A percentile compares a stretch with the other conserved stretches of the same genome.
Conservation (phyloP, 2,329 filamentous ascomycete genomes). For the Venturia oleaginea region DNA sequence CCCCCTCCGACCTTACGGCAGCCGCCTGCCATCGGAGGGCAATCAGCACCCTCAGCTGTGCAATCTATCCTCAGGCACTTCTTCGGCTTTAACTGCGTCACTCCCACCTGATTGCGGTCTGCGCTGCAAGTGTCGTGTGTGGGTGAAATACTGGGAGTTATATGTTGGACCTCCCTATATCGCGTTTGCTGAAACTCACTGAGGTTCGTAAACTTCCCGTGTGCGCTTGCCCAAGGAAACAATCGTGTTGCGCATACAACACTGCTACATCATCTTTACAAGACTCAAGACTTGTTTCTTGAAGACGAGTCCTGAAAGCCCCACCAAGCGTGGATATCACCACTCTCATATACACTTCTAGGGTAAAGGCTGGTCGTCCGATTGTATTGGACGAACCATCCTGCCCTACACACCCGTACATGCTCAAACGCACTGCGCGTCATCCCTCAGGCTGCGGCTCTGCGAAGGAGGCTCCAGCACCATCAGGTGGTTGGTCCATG, state of each 20-base stretch:
- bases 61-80: not conserved
- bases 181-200: conserved; percentile 4
- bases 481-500: not conserved
- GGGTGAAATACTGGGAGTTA: not conserved
- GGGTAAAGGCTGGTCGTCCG: not conserved
- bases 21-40: not conserved
- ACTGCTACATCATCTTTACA: conserved; percentile 2
- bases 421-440: conserved; percentile 2
- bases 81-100: conserved; percentile 5
- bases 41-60: not conserved
- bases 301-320: conserved; percentile 1
- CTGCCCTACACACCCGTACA: not conserved
- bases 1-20: not conserved
- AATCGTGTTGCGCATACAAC: conserved; percentile 2
- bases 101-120: not conserved
- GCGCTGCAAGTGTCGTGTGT: not conserved
- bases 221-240: not conserved
- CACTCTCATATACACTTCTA: conserved; percentile 1
- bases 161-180: conserved; percentile 4
- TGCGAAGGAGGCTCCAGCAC: not conserved
- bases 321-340: conserved; percentile 6
- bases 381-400: not conserved
- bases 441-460: conserved; percentile 2
- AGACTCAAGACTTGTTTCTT: conserved; percentile 1
- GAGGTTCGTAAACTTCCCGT: not conserved